phyloP scores from a whole-genome alignment of 148 eudicot species.

The Rhododendron molle region DNA sequence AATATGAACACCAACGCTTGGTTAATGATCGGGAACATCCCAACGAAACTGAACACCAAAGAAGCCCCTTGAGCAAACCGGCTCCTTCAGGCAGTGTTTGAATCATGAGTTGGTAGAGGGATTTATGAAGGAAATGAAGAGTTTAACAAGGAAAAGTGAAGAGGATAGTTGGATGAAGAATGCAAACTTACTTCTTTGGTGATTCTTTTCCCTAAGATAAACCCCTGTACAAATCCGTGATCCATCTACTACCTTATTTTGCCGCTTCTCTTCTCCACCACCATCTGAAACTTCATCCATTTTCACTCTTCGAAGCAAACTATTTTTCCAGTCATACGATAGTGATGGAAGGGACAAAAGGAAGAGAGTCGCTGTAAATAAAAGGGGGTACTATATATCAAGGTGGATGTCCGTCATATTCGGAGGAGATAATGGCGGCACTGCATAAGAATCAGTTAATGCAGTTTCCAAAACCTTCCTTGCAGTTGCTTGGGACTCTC shows the following conservation, averaged over 20 bases:
- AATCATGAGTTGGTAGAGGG: background rate
- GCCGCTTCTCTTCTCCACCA: background rate
- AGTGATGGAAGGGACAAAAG: background rate
- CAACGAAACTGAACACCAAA: slow-evolving; percentile 10
- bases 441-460: slow-evolving; percentile 21
- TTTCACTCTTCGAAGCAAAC: background rate
- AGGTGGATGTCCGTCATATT: slow-evolving; percentile 11
- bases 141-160: background rate
- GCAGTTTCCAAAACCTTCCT: slow-evolving; percentile 28
- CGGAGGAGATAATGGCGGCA: slow-evolving; percentile 50
- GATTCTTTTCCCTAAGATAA: background rate
- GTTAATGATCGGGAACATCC: slow-evolving; percentile 27
- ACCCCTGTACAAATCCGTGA: background rate
- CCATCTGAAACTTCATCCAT: background rate
- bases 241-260: background rate
- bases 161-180: background rate
- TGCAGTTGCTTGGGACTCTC: slow-evolving; percentile 20
- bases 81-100: background rate
- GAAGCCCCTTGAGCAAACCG: slow-evolving; percentile 6
- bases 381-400: background rate
- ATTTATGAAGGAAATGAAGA: background rate
- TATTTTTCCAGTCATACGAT: background rate
- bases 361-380: background rate
- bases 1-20: slow-evolving; percentile 24
- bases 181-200: background rate